These are phyloP conservation scores for Acarospora socialis DNA, from an alignment of 2,329 filamentous ascomycete species.

Conservation along the genomic window DNA sequence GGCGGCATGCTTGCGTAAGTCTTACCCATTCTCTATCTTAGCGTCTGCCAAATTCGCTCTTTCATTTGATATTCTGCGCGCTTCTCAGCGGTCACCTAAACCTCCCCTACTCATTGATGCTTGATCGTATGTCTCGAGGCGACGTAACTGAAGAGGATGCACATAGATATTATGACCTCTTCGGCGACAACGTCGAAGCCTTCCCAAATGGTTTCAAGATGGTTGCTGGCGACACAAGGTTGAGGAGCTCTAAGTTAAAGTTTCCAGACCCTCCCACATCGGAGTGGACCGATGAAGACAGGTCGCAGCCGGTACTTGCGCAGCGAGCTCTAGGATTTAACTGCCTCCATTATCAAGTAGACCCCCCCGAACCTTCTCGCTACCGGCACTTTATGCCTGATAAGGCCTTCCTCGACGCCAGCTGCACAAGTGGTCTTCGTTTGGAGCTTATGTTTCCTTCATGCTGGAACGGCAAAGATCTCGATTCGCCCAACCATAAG, in stretches of 20 bases:
- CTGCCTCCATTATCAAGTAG: constrained; percentile 65
- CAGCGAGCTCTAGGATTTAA: constrained; percentile 90
- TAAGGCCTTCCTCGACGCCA: constrained; percentile 63
- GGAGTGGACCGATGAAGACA: constrained; percentile 48
- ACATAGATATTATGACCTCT: constrained; percentile 79
- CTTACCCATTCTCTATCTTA: constrained; percentile 7
- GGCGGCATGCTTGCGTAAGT: constrained; percentile 78
- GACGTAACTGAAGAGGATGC: no score
- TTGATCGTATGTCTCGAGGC: no score
- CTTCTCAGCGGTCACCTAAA: no score
- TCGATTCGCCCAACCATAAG: constrained; percentile 39
- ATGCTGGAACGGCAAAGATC: constrained; percentile 67
- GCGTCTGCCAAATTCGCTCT: constrained; percentile 1
- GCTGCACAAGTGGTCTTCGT: constrained; percentile 70
- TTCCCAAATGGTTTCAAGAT: constrained; percentile 71
- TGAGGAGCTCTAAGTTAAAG: constrained; percentile 55
- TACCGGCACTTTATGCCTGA: constrained; percentile 70
- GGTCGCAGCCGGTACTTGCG: constrained; percentile 54
- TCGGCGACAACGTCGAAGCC: constrained; percentile 48
- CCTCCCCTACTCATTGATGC: no score
- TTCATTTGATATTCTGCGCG: background rate
- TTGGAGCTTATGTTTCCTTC: constrained; percentile 79
- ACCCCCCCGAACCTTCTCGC: constrained; percentile 53
- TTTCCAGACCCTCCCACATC: constrained; percentile 51
- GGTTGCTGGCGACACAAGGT: constrained; percentile 58